Base-by-base conservation (phyloP, 148 eudicot species). In the Hydrangea macrophylla region DNA sequence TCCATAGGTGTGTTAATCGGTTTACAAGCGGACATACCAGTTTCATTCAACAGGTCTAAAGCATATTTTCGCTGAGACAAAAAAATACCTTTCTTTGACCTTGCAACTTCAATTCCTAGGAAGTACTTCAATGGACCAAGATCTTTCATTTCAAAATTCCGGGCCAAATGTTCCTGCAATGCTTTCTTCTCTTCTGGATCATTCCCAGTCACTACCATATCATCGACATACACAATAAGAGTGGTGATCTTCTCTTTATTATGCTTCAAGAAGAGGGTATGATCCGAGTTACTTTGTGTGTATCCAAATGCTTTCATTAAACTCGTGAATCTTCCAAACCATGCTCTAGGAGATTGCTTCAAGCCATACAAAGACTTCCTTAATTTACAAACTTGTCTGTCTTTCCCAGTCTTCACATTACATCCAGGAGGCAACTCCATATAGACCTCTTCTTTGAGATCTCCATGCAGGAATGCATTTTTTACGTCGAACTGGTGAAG, bases 181-280 rank as follows among this genome's bases (percentile, higher is more conserved):
- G 40, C 40, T 36, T 36, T 36, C 40, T 36, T 36, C 9, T 36
- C 40, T 36, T 36, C n/a, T n/a, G n/a, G n/a, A n/a, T n/a, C n/a
- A n/a, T n/a, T n/a, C n/a, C n/a, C n/a, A n/a, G n/a, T n/a, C 40
- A 36, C 40, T 36, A 36, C 40, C 1, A 36, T 36, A 36, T 36
- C 40, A 36, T 36, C 1, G 9, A 36, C 40, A 36, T 36, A 36
- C 40, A 36, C 1, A 36, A 24, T 55, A 24, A 24, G 32, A 7
- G 28, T 31, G 9, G 31, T 55, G 32, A 55, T 12, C 11, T 55
- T 55, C 8, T 13, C 30, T 6, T 55, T 55, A 25, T 55, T 55
- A 25, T 55, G 59, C 31, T 55, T 55, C 59, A 25, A 24, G 59
- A 24, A 55, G 15, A 55, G 59, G 26, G 59, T 55, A 55, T 23